phyloP scores from a whole-genome alignment of 2,329 filamentous ascomycete species.

The Pestalotiopsis sp. region DNA sequence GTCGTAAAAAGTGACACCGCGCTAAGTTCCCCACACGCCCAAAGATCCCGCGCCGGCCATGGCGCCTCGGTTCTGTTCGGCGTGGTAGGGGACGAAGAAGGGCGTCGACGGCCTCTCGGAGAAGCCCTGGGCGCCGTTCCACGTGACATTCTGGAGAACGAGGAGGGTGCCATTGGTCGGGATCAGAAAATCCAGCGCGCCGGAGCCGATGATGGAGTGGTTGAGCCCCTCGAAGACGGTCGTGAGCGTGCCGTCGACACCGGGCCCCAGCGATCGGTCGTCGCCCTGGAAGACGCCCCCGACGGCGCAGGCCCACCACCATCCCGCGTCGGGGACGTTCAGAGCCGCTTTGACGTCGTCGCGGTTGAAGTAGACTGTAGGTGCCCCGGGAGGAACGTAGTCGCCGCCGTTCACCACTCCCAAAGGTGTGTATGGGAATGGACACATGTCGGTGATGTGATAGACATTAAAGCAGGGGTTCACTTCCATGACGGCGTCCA shows the following conservation, averaged over 20 bases:
- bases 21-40: not conserved
- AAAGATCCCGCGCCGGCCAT: not conserved
- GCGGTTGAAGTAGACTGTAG: not conserved
- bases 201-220: not conserved
- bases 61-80: not conserved
- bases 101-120: not conserved
- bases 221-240: not conserved
- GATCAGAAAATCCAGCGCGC: not conserved
- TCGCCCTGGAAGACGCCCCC: slow-evolving; percentile 59
- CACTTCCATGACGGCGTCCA: not conserved
- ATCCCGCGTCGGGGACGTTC: not conserved
- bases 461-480: slow-evolving; percentile 4
- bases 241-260: slow-evolving; percentile 41
- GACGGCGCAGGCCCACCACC: not conserved
- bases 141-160: not conserved
- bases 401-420: not conserved
- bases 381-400: not conserved
- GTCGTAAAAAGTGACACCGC: not conserved
- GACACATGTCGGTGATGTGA: slow-evolving; percentile 3
- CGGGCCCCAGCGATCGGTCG: slow-evolving; percentile 55
- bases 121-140: not conserved
- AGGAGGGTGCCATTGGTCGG: not conserved
- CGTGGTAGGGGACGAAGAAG: not conserved
- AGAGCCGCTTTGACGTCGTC: not conserved
- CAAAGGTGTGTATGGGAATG: not conserved